A percentile compares a stretch with the other conserved stretches of the same genome.
Conservation (phyloP, 1,139 yeast species). For the Scheffersomyces titani region DNA sequence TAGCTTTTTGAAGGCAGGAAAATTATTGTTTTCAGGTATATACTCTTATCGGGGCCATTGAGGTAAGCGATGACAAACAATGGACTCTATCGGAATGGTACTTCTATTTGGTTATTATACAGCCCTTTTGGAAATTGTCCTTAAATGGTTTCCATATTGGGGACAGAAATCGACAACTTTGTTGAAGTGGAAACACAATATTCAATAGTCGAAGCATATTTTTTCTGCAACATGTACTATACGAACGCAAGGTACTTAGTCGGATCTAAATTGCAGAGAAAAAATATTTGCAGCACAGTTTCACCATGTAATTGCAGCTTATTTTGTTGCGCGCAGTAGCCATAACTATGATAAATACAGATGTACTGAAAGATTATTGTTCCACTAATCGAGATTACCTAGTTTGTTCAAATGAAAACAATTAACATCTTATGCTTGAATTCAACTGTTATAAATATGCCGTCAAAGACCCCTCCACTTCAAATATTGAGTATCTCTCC, state of each 20-base stretch:
- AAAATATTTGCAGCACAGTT: not conserved
- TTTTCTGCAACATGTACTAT: not conserved
- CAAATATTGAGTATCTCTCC: not conserved
- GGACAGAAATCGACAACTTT: not conserved
- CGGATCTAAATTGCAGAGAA: not conserved
- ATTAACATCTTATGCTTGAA: not conserved
- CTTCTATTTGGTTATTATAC: too few species aligned
- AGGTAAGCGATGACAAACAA: not conserved
- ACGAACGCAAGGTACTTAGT: not conserved
- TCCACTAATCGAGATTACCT: not conserved
- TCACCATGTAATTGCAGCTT: not conserved
- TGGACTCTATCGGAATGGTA: not conserved
- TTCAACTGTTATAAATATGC: not conserved
- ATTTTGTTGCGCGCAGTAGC: not conserved
- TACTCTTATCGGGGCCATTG: not conserved
- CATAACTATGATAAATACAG: not conserved
- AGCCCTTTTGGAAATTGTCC: not conserved
- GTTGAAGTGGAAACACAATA: not conserved
- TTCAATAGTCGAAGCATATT: not conserved
- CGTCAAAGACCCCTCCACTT: not conserved
- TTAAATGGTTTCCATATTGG: not conserved
- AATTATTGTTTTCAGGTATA: not conserved
- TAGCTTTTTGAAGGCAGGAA: not conserved
- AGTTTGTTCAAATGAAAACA: not conserved
- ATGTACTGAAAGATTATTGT: not conserved